phyloP scores from a whole-genome alignment of 257 asterid species.

The Eucommia ulmoides region DNA sequence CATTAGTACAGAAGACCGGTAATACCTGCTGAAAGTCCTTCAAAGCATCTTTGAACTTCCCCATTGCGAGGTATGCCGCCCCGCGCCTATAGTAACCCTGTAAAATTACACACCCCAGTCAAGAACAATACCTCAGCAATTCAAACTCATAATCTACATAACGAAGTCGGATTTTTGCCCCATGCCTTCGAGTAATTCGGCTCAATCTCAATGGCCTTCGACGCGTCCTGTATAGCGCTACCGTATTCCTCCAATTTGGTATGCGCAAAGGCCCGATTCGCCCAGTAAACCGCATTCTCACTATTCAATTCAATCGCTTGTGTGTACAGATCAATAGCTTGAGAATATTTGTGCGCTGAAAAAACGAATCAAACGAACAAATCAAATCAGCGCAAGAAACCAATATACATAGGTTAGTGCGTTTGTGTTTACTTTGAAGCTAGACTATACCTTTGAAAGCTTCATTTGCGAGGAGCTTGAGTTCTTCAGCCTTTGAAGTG shows the following conservation, averaged over 20 bases:
- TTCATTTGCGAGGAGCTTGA: conserved; percentile 77
- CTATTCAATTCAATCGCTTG: conserved; percentile 68
- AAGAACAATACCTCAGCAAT: conserved; percentile 1
- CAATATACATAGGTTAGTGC: background rate
- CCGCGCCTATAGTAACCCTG: conserved; percentile 98
- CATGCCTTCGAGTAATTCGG: conserved; percentile 81
- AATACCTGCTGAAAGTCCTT: conserved; percentile 87
- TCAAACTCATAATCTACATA: background rate
- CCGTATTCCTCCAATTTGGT: conserved; percentile 94
- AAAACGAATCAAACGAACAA: conserved; percentile 1
- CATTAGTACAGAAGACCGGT: too few relatives aligned
- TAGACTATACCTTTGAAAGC: conserved; percentile 71
- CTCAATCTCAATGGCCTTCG: conserved; percentile 74
- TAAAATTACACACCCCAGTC: conserved; percentile 10
- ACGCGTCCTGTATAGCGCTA: conserved; percentile 87
- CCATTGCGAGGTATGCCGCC: conserved; percentile 91
- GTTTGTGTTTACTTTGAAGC: background rate
- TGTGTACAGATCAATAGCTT: conserved; percentile 82
- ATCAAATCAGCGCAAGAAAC: background rate
- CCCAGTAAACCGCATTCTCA: conserved; percentile 88
- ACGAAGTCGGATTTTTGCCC: background rate
- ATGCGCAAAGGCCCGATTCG: conserved; percentile 96
- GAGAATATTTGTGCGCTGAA: conserved; percentile 76
- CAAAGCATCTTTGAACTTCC: conserved; percentile 87
- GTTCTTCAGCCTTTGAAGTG: conserved; percentile 56